Evolutionary conservation across 768 basidiomycete genomes (phyloP), one percentile per base, ranked within the genome.

Genomic region (Cyathus striatus): DNA sequence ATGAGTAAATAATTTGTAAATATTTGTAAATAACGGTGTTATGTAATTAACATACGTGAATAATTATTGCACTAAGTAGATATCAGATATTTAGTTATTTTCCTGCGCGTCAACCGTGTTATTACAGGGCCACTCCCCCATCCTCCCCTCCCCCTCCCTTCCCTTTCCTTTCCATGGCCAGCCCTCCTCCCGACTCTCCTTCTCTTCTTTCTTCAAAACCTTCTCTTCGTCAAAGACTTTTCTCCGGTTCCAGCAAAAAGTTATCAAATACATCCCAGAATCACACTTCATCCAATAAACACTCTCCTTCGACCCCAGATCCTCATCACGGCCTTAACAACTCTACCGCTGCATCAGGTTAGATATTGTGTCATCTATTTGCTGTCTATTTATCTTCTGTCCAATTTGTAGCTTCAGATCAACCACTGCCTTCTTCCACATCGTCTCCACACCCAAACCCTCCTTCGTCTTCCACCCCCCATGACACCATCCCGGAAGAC

Each of bases 201-300:
- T n/a, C 49, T 46, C 45, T 16, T 46, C 43, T 13, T 41, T 40
- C 50, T 34, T 49, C 49, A 26, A 59, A 55, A 50, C 58, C 55
- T 9, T 63, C 65, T 36, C 52, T 67, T 27, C 58, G 62, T 23
- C 58, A 59, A 30, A 55, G 64, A 23, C 59, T 66, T 26, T 68
- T 65, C 51, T 56, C 61, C 6, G 48, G 46, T 33, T 45, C 51
- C 6, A 44, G 38, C 37, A 56, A 43, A 43, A 60, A 58, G 42
- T 33, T 43, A 16, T 39, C 50, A 38, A 55, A 56, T n/a, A n/a
- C n/a, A n/a, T n/a, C n/a, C n/a, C n/a, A n/a, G n/a, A n/a, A n/a
- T n/a, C n/a, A n/a, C n/a, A n/a, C n/a, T n/a, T n/a, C n/a, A n/a
- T n/a, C n/a, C n/a, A n/a, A n/a, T n/a, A n/a, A n/a, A n/a, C n/a